phyloP scores from a whole-genome alignment of 2,329 filamentous ascomycete genomes.

The Pseudopithomyces maydicus region DNA sequence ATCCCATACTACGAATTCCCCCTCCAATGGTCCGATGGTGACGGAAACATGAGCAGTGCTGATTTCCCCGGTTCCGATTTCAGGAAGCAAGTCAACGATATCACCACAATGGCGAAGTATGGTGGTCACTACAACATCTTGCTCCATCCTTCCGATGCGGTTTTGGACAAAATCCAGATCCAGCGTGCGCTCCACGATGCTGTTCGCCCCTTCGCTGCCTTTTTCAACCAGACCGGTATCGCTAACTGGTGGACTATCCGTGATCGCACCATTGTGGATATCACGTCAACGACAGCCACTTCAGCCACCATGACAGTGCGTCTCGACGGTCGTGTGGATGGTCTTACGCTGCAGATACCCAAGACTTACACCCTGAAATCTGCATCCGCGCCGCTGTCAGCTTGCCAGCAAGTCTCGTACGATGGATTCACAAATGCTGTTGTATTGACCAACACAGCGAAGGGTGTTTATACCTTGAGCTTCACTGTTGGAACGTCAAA shows the following conservation, averaged over 20 bases:
- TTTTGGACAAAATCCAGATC: constrained; percentile 11
- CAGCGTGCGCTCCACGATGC: constrained; percentile 10
- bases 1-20: constrained; percentile 12
- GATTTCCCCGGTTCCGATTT: constrained; percentile 12
- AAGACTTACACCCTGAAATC: constrained; percentile 7
- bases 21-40: constrained; percentile 11
- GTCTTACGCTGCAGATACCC: constrained; percentile 9
- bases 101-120: constrained; percentile 9
- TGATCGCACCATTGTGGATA: constrained; percentile 3
- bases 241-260: constrained; percentile 12
- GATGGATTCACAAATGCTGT: constrained; percentile 8
- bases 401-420: constrained; percentile 9
- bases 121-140: constrained; percentile 12
- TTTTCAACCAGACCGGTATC: constrained; percentile 12
- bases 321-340: constrained; percentile 6
- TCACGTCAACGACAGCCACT: not conserved
- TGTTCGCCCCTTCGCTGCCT: constrained; percentile 7
- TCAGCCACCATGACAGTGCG: constrained; percentile 5
- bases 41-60: constrained; percentile 13
- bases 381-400: not conserved
- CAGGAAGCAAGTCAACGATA: constrained; percentile 6
- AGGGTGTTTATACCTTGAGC: constrained; percentile 3
- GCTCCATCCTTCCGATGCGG: constrained; percentile 9
- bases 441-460: constrained; percentile 6
- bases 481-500: not conserved